These are phyloP conservation scores for Sonneratia caseolaris DNA, from an alignment of 345 rosid species.

Conservation along the genomic window DNA sequence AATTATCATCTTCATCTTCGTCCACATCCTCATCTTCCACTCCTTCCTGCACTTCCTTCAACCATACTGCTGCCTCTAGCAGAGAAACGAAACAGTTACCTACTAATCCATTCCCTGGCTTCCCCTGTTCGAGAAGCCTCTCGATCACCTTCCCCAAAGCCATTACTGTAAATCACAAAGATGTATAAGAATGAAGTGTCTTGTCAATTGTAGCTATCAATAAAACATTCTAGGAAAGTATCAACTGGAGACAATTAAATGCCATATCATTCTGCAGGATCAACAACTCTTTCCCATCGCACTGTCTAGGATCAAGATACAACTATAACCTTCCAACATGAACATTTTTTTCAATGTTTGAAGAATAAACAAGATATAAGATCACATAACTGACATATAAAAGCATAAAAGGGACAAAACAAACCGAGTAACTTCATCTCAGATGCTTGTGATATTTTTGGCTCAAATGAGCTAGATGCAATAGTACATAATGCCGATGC, in stretches of 20 bases:
- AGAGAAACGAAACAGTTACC: constrained; percentile 45
- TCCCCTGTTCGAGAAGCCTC: constrained; percentile 39
- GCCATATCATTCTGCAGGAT: not conserved
- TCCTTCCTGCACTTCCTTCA: constrained; percentile 53
- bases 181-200: not conserved
- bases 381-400: not conserved
- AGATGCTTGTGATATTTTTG: constrained; percentile 29
- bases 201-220: not conserved
- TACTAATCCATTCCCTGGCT: constrained; percentile 26
- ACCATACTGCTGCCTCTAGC: constrained; percentile 41
- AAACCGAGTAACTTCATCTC: constrained; percentile 64
- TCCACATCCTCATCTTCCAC: constrained; percentile 36
- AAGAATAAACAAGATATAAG: not conserved
- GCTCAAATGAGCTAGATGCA: constrained; percentile 33
- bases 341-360: not conserved
- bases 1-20: constrained; percentile 40
- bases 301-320: not conserved
- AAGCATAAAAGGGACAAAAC: constrained; percentile 11
- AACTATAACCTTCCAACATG: not conserved
- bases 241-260: not conserved
- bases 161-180: constrained; percentile 40
- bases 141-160: constrained; percentile 52
- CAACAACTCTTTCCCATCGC: not conserved
- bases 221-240: not conserved
- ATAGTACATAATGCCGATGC: constrained; percentile 46